phyloP scores from a whole-genome alignment of 1,284 basidiomycete genomes.

The Marasmius fiardii region DNA sequence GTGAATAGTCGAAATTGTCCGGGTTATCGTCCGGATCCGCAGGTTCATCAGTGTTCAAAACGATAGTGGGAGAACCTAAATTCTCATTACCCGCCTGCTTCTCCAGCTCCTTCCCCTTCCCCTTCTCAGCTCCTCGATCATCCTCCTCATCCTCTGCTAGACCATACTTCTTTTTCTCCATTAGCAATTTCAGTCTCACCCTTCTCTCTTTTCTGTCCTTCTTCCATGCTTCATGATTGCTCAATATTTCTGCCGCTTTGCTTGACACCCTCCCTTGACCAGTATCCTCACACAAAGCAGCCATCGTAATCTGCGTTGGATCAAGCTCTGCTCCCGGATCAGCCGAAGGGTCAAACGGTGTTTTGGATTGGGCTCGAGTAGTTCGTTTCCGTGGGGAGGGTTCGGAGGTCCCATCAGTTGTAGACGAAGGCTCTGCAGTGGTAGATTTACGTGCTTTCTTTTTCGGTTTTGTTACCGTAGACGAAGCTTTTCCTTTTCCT shows the following conservation, averaged over 20 bases:
- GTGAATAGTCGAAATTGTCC: conserved; percentile 65
- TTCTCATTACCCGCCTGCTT: conserved; percentile 18
- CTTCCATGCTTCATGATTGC: conserved; percentile 69
- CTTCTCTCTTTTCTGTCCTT: conserved; percentile 60
- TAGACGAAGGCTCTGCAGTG: background rate
- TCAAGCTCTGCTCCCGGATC: conserved; percentile 74
- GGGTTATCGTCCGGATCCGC: conserved; percentile 31
- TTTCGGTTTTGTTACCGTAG: background rate
- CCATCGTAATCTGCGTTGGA: conserved; percentile 76
- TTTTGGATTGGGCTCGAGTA: conserved; percentile 3
- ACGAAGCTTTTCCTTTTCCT: background rate
- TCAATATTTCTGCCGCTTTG: conserved; percentile 64
- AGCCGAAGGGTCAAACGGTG: conserved; percentile 50
- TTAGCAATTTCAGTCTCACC: conserved; percentile 51
- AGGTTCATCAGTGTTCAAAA: conserved; percentile 3
- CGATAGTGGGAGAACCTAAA: conserved; percentile 13
- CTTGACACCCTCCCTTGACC: conserved; percentile 72
- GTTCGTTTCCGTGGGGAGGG: conserved; percentile 12
- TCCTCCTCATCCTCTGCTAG: conserved; percentile 39
- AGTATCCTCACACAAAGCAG: conserved; percentile 66
- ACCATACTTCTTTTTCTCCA: conserved; percentile 75
- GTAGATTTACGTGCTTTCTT: background rate
- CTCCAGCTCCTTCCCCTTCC: background rate
- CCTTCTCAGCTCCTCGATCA: conserved; percentile 29
- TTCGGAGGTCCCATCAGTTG: conserved; percentile 13